Evolutionary conservation across 495 filamentous ascomycete species (phyloP).

Genomic region (Immersiella caudata): DNA sequence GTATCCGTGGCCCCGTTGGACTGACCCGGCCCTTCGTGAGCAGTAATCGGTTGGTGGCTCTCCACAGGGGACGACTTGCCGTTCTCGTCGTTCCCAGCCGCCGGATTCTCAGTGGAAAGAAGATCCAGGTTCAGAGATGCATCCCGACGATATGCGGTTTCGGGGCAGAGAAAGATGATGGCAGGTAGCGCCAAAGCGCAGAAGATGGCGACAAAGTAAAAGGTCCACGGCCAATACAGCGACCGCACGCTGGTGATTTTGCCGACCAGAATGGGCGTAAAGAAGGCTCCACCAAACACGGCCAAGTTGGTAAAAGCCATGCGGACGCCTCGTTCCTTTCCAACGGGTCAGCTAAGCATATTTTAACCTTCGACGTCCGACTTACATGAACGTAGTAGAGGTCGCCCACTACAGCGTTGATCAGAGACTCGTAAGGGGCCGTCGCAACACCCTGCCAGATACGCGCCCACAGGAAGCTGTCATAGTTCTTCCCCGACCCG

Average conservation of each 20-base stretch:
- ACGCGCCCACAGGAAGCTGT: slow-evolving; percentile 72
- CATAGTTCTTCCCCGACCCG: slow-evolving; percentile 64
- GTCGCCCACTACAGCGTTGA: slow-evolving; percentile 78
- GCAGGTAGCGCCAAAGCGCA: slow-evolving; percentile 63
- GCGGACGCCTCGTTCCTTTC: slow-evolving; percentile 74
- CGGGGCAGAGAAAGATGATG: slow-evolving; percentile 78
- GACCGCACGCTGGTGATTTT: slow-evolving; percentile 67
- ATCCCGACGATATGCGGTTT: slow-evolving; percentile 76
- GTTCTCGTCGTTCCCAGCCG: neutral
- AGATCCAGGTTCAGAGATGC: slow-evolving; percentile 64
- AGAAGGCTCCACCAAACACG: slow-evolving; percentile 88
- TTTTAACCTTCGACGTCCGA: slow-evolving; percentile 8
- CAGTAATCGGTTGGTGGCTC: neutral
- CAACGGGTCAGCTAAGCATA: slow-evolving; percentile 16
- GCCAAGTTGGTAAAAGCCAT: slow-evolving; percentile 92
- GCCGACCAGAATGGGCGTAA: slow-evolving; percentile 86
- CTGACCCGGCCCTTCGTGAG: neutral
- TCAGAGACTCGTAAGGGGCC: slow-evolving; percentile 75
- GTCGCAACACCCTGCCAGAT: slow-evolving; percentile 75
- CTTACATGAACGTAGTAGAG: slow-evolving; percentile 76
- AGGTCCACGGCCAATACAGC: slow-evolving; percentile 79
- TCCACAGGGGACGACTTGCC: neutral
- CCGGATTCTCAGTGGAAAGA: slow-evolving; percentile 23
- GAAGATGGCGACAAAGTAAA: slow-evolving; percentile 76
- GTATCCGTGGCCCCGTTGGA: slow-evolving; percentile 1